Conservation (phyloP, 2,329 filamentous ascomycete genomes). For the Aspergillus sp. region DNA sequence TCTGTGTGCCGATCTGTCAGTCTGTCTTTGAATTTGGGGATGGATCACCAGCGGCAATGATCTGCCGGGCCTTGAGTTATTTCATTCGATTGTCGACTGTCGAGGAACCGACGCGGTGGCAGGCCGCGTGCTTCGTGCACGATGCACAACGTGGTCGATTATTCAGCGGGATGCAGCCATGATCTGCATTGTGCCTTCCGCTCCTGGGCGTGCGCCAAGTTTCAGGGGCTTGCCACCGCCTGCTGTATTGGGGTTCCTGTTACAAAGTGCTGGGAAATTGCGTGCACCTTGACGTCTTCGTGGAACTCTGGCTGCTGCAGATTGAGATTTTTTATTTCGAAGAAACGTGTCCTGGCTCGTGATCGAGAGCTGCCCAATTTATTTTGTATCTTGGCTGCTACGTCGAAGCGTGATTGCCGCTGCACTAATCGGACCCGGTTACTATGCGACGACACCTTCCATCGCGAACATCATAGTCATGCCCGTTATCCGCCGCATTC, state of each 20-base stretch:
- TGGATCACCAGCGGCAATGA: not conserved
- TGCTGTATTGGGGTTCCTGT: conserved; percentile 2
- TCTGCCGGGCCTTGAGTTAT: too few relatives aligned
- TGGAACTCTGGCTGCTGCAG: not conserved
- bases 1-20: not conserved
- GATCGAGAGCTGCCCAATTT: not conserved
- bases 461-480: conserved; percentile 16
- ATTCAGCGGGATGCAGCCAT: not conserved
- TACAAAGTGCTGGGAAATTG: not conserved
- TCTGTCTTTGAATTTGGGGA: not conserved
- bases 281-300: not conserved
- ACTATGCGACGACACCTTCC: not conserved
- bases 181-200: conserved; percentile 9
- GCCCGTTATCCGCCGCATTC: conserved; percentile 29
- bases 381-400: too few relatives aligned
- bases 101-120: not conserved
- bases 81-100: not conserved
- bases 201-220: not conserved
- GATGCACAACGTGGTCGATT: not conserved
- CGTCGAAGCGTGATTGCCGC: not conserved
- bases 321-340: not conserved
- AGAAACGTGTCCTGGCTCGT: not conserved
- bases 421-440: not conserved
- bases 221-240: conserved; percentile 17
- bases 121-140: not conserved